Evolutionary conservation across 129 eudicot species (phyloP).

Genomic region (Escallonia herrerae): DNA sequence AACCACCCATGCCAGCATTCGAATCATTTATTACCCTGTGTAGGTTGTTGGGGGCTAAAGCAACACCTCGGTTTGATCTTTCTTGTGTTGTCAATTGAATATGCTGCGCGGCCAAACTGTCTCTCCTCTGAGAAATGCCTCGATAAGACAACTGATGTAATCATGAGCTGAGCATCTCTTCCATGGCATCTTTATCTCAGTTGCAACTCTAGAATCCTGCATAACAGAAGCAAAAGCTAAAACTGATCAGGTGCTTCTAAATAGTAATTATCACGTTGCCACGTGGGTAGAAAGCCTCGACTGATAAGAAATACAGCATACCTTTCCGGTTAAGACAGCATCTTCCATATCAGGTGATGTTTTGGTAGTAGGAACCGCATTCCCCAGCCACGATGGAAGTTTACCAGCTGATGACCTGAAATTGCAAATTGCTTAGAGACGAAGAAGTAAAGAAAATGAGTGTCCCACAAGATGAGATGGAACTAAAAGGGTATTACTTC

Average conservation of each 20-base stretch:
- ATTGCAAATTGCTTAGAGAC: constrained; percentile 5
- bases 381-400: constrained; percentile 24
- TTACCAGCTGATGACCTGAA: constrained; percentile 14
- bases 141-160: constrained; percentile 49
- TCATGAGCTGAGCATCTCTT: constrained; percentile 59
- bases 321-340: constrained; percentile 15
- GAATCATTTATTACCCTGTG: background rate
- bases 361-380: constrained; percentile 1
- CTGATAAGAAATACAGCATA: background rate
- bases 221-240: background rate
- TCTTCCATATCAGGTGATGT: constrained; percentile 5
- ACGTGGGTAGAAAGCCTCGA: no score
- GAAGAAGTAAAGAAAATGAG: background rate
- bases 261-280: background rate
- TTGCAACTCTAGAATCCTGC: constrained; percentile 32
- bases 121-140: constrained; percentile 28
- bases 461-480: background rate
- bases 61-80: constrained; percentile 17
- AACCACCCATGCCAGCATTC: background rate
- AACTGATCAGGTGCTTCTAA: background rate
- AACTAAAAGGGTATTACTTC: constrained; percentile 8
- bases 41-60: constrained; percentile 3
- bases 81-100: constrained; percentile 18
- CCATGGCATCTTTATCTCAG: constrained; percentile 29
- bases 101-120: constrained; percentile 14